Percentiles rank a stretch among this genome's conserved stretches.
Conservation (phyloP, 1,139 yeast genomes). For the Arxiozyma bovina region DNA sequence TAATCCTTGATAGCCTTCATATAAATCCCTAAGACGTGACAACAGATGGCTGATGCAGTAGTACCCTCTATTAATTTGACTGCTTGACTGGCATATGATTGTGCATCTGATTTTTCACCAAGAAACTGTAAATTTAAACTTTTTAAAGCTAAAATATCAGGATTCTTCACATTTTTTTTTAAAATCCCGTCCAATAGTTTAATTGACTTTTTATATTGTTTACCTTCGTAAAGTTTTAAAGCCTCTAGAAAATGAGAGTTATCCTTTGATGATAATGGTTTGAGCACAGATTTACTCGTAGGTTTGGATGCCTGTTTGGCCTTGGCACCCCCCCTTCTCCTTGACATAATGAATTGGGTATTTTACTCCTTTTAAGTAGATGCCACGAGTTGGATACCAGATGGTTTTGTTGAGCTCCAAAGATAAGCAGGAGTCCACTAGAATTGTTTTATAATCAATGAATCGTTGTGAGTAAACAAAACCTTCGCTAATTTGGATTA, state of each 20-base stretch:
- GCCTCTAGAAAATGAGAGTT: conserved; percentile 75
- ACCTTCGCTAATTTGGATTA: not conserved
- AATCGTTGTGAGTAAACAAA: too few species aligned
- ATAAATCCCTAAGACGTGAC: conserved; percentile 82
- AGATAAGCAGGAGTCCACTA: not conserved
- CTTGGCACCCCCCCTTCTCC: conserved; percentile 14
- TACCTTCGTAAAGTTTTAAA: conserved; percentile 68
- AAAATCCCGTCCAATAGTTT: conserved; percentile 67
- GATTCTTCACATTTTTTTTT: conserved; percentile 67
- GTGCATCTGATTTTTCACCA: conserved; percentile 60
- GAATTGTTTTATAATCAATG: not conserved
- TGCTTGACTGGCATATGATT: conserved; percentile 52
- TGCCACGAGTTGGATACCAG: not conserved
- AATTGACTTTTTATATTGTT: conserved; percentile 80
- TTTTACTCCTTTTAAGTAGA: not conserved
- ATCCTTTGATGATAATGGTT: conserved; percentile 7
- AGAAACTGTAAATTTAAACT: conserved; percentile 55
- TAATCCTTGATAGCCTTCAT: conserved; percentile 65
- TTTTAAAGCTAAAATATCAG: conserved; percentile 77
- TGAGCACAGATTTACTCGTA: conserved; percentile 15
- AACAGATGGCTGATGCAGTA: conserved; percentile 52
- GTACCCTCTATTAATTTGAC: conserved; percentile 42
- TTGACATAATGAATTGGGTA: conserved; percentile 15
- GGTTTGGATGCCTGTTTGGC: conserved; percentile 9
- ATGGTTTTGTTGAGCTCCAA: not conserved